phyloP scores from a whole-genome alignment of 345 rosid genomes.

The Murraya paniculata region DNA sequence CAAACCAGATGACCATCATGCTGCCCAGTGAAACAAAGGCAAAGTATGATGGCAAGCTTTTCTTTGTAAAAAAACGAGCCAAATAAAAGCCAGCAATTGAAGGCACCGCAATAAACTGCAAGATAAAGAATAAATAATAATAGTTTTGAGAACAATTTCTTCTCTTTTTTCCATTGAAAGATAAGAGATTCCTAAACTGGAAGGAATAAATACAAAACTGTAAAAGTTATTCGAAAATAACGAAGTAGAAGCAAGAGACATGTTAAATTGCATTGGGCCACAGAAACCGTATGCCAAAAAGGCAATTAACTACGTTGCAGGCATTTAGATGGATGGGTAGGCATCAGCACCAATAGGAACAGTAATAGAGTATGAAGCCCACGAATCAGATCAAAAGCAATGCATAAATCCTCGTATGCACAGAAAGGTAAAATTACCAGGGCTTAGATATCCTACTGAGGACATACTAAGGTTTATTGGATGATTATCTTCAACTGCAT shows the following conservation, averaged over 20 bases:
- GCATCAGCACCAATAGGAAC: not conserved
- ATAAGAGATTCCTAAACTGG: not conserved
- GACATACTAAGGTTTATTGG: not conserved
- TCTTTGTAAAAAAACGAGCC: conserved; percentile 90
- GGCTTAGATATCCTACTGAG: not conserved
- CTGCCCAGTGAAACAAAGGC: conserved; percentile 92
- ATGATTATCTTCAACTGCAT: not conserved
- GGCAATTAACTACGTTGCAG: not conserved
- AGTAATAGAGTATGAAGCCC: not conserved
- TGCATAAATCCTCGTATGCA: not conserved
- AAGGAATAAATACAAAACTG: not conserved
- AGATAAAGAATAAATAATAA: conserved; percentile 13
- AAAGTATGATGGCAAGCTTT: conserved; percentile 85
- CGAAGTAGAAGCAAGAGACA: not conserved
- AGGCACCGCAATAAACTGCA: conserved; percentile 92
- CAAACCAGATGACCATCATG: conserved; percentile 90
- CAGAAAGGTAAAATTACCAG: not conserved
- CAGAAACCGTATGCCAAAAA: not conserved
- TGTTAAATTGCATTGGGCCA: not conserved
- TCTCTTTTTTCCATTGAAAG: not conserved
- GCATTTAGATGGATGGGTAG: not conserved
- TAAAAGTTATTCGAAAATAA: not conserved
- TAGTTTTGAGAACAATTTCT: conserved; percentile 3
- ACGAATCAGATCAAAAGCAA: not conserved
- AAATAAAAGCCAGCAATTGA: conserved; percentile 86